phyloP scores from a whole-genome alignment of 2,329 filamentous ascomycete species.

The Leptographium galeiforme region DNA sequence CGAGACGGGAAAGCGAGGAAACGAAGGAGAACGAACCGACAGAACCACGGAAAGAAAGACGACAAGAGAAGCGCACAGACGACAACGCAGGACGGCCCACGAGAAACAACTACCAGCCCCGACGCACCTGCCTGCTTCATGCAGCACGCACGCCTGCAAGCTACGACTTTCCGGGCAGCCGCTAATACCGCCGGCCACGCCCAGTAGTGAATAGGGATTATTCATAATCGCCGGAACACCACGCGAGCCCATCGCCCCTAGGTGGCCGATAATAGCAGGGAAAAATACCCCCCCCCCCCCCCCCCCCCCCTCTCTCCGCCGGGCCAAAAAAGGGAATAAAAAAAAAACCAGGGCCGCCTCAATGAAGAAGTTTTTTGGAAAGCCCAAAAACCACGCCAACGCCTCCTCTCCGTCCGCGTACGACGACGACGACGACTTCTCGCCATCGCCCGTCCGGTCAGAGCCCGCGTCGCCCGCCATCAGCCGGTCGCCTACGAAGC shows the following conservation, averaged over 20 bases:
- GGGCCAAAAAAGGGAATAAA: not conserved
- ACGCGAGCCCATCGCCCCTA: not conserved
- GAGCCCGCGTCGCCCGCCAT: conserved; percentile 8
- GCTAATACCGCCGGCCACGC: not conserved
- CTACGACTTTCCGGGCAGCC: not conserved
- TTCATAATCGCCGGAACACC: conserved; percentile 5
- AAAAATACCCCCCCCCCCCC: not conserved
- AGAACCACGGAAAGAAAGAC: too few relatives aligned
- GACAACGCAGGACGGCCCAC: not conserved
- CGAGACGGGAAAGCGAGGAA: too few relatives aligned
- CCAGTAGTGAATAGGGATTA: not conserved
- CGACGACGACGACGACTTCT: conserved; percentile 21
- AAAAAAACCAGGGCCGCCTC: conserved; percentile 4
- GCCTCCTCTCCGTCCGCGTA: conserved; percentile 6
- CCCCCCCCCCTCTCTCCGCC: too few relatives aligned
- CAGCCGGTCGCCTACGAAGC: conserved; percentile 20
- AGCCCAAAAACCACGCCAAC: conserved; percentile 24
- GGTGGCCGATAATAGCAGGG: not conserved
- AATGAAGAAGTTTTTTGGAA: conserved; percentile 38
- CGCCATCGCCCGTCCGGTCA: conserved; percentile 7
- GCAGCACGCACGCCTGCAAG: not conserved
- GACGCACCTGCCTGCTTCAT: not conserved
- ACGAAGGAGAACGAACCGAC: too few relatives aligned
- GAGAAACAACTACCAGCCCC: not conserved
- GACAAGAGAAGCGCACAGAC: too few relatives aligned